Conservation (phyloP, 1,139 yeast genomes). For the Zygoascus meyerae region DNA sequence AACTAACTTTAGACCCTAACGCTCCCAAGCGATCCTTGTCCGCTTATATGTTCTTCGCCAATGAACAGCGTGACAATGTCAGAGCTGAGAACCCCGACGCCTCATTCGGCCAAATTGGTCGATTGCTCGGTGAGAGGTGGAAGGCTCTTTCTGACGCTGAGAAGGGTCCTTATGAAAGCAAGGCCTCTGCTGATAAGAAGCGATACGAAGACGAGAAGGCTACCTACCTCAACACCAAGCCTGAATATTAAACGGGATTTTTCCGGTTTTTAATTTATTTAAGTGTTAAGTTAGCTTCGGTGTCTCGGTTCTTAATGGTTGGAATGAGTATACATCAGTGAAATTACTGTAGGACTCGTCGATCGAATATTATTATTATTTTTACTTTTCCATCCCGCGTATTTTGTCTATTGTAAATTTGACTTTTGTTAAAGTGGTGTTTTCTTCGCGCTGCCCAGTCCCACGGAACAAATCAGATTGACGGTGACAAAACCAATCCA, state of each 20-base stretch:
- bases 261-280: constrained; percentile 9
- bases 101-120: constrained; percentile 56
- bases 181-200: constrained; percentile 94
- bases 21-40: constrained; percentile 98
- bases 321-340: not conserved
- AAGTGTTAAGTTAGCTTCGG: constrained; percentile 4
- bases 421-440: no score
- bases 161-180: constrained; percentile 81
- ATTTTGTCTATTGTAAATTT: no score
- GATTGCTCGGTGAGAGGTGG: constrained; percentile 90
- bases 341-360: no score
- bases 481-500: no score
- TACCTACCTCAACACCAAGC: constrained; percentile 46
- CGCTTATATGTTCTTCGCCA: constrained; percentile 98
- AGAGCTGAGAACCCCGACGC: constrained; percentile 94
- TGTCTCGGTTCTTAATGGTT: constrained; percentile 3
- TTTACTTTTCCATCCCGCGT: no score
- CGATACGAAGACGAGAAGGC: constrained; percentile 96
- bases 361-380: no score
- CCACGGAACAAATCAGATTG: no score
- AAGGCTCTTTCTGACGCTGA: constrained; percentile 78
- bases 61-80: constrained; percentile 92
- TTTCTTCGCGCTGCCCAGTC: no score
- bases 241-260: constrained; percentile 20
- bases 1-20: constrained; percentile 62